phyloP scores from a whole-genome alignment of 192 early-diverging fungal species.

The Linnemannia schmuckeri region DNA sequence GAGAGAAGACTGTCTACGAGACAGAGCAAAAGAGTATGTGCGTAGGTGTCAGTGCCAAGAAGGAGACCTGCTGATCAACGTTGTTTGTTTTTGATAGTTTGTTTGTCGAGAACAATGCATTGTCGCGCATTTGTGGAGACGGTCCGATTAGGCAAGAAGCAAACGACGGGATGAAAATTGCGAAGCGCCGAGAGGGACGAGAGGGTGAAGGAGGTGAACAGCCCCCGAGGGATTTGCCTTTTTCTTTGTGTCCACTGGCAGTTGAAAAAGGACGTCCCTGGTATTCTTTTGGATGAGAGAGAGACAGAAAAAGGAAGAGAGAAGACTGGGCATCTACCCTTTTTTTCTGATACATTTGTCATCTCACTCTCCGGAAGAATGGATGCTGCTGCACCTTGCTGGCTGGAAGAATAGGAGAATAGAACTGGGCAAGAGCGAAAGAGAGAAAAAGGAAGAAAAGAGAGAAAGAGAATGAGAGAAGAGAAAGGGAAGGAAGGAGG shows the following conservation, averaged over 20 bases:
- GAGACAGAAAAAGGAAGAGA: not conserved
- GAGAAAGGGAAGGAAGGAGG: not conserved
- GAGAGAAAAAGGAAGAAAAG: not conserved
- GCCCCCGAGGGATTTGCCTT: not conserved
- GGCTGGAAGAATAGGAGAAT: not conserved
- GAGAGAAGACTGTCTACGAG: not conserved
- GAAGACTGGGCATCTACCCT: too few relatives aligned
- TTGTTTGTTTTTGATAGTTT: not conserved
- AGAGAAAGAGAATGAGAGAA: not conserved
- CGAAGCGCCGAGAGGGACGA: not conserved
- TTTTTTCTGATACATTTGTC: not conserved
- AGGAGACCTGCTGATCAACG: not conserved
- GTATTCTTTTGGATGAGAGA: too few relatives aligned
- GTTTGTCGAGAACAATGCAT: not conserved
- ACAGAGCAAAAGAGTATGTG: not conserved
- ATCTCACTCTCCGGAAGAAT: not conserved
- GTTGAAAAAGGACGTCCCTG: too few relatives aligned
- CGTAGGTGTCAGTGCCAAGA: not conserved
- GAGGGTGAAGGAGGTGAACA: not conserved
- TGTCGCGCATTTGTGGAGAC: conserved; percentile 1
- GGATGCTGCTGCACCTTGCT: not conserved
- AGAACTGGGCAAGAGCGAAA: not conserved
- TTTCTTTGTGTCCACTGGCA: not conserved
- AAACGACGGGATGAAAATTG: not conserved
- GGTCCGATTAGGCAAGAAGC: not conserved